A percentile compares a stretch with the other conserved stretches of the same genome.
Evolutionary conservation across 2,329 filamentous ascomycete species (phyloP).

Genomic region (Pseudofabraea citricarpa): DNA sequence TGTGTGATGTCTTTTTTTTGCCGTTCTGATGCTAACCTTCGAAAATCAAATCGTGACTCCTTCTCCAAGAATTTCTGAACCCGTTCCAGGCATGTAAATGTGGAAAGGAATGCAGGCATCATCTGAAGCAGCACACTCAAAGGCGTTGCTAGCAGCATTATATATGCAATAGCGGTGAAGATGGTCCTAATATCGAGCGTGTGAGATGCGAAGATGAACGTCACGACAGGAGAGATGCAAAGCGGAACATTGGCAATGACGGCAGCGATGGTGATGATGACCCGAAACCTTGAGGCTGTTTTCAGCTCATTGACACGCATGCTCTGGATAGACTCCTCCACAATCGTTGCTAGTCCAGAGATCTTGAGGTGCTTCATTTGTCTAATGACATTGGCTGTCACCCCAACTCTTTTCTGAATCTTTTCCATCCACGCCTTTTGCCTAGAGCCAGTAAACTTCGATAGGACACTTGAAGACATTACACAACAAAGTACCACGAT

Average conservation of each 20-base stretch:
- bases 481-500: conserved; percentile 33
- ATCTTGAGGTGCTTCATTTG: conserved; percentile 37
- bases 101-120: conserved; percentile 14
- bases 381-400: conserved; percentile 24
- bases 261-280: conserved; percentile 2
- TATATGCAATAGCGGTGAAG: conserved; percentile 23
- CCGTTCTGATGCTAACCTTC: conserved; percentile 4
- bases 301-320: conserved; percentile 31
- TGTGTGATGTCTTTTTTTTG: neutral
- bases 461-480: conserved; percentile 11
- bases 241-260: conserved; percentile 5
- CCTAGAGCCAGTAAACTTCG: conserved; percentile 7
- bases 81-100: conserved; percentile 19
- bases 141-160: conserved; percentile 17
- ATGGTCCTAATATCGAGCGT: conserved; percentile 8
- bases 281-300: conserved; percentile 22
- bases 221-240: conserved; percentile 5
- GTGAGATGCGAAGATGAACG: conserved; percentile 7
- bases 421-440: conserved; percentile 11
- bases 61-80: conserved; percentile 20
- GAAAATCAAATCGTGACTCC: conserved; percentile 4
- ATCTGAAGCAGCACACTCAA: conserved; percentile 16
- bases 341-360: conserved; percentile 28
- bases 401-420: neutral
- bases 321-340: conserved; percentile 28